A percentile compares a stretch with the other conserved stretches of the same genome.
Conservation (phyloP, 208 protist genomes). For the Herpetomonas muscarum region DNA sequence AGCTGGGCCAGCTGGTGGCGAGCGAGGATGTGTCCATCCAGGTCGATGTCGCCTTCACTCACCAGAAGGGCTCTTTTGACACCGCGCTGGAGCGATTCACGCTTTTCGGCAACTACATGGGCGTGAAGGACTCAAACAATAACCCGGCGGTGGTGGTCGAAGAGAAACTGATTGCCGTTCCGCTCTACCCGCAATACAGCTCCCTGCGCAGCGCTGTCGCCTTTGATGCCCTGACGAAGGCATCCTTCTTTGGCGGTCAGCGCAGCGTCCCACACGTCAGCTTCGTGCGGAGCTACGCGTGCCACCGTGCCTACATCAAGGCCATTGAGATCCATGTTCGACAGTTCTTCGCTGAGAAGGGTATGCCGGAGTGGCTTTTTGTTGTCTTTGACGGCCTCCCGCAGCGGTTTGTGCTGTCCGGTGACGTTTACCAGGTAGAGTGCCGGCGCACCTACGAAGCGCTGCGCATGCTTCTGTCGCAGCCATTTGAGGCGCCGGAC, state of each 20-base stretch:
- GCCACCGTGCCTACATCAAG: slow-evolving; percentile 26
- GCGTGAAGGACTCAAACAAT: slow-evolving; percentile 12
- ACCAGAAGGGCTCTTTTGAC: slow-evolving; percentile 16
- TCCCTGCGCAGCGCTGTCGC: slow-evolving; percentile 19
- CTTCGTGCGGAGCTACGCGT: slow-evolving; percentile 39
- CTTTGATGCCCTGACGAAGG: slow-evolving; percentile 33
- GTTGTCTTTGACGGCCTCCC: slow-evolving; percentile 28
- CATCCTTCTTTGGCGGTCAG: slow-evolving; percentile 19
- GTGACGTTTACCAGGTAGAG: slow-evolving; percentile 25
- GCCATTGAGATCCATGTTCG: slow-evolving; percentile 24
- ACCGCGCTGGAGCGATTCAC: slow-evolving; percentile 25
- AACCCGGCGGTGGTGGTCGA: slow-evolving; percentile 14
- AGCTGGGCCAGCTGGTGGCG: neutral
- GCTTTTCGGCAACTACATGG: slow-evolving; percentile 21
- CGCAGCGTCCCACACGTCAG: slow-evolving; percentile 34
- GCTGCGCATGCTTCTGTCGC: slow-evolving; percentile 18
- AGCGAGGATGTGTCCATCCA: slow-evolving; percentile 20
- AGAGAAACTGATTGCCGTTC: slow-evolving; percentile 35
- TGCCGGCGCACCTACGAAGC: slow-evolving; percentile 27
- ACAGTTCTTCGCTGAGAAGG: slow-evolving; percentile 19
- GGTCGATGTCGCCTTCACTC: slow-evolving; percentile 30
- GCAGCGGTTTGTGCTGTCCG: slow-evolving; percentile 11
- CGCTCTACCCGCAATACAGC: slow-evolving; percentile 53
- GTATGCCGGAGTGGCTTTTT: slow-evolving; percentile 28
- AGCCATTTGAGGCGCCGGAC: neutral